Evolutionary conservation across 768 basidiomycete genomes (phyloP), one percentile per base, ranked within the genome.

Genomic region (Pisolithus microcarpus): DNA sequence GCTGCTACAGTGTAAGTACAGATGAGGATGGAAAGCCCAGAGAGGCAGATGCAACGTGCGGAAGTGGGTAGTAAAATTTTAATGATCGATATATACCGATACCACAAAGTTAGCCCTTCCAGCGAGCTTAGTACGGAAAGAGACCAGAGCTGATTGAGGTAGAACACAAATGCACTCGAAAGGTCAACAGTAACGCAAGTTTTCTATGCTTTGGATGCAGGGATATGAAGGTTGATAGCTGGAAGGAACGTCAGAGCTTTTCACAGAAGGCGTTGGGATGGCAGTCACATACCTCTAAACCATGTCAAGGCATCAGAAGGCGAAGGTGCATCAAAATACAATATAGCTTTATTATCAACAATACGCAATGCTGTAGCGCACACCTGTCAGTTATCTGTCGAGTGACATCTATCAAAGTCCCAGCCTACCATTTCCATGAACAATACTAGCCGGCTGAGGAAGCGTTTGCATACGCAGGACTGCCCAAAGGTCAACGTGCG

Each of bases 381-480:
- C 7, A 23, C 30, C n/a, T n/a, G 18, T 18, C 39, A 13, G 39
- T 18, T 8, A 49, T 58, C 38, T 60, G 52, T 38, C 16, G 21
- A 51, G 13, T 9, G 38, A n/a, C 43, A 26, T 46, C 38, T 28
- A 37, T 43, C 39, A 37, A 38, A 19, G 31, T 53, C 31, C 16
- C 7, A 34, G 38, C 71, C 56, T 63, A 87, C 89, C 81, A 65
- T 87, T 92, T 38, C 88, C 89, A 64, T 92, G 86, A 23, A 91
- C 87, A 51, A 93, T 88, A 56, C 86, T 91, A 16, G 90, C 91
- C 5, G 90, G 92, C 60, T 93, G 90, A 5, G 86, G 84, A 40
- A 92, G 64, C 0, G 93, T 95, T 66, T 94, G 91, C 91, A 99
- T 92, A 39, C 95, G 78, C 53, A 98, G 71, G 30, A 97, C 95